Conservation (phyloP, 164 flowering plant species). For the Tetrastigma voinierianum region DNA sequence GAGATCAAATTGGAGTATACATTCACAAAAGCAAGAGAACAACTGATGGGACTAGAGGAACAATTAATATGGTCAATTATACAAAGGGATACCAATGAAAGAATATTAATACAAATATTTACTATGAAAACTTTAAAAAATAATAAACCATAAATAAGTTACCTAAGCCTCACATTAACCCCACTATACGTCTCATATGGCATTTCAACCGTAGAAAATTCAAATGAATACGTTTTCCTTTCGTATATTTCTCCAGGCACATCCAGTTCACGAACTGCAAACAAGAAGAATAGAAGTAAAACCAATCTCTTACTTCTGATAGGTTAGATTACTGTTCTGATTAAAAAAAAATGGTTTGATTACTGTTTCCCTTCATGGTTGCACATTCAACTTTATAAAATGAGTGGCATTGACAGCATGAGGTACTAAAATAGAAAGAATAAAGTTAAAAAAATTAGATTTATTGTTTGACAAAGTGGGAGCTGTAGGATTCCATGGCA, state of each 20-base stretch:
- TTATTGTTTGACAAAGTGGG: background rate
- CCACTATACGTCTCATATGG: constrained; percentile 96
- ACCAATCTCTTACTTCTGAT: background rate
- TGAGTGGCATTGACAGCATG: background rate
- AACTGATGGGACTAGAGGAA: background rate
- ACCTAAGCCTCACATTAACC: constrained; percentile 96
- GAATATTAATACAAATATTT: background rate
- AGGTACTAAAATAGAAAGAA: background rate
- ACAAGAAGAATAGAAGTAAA: constrained; percentile 9
- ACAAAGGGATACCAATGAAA: no score
- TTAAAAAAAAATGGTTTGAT: no score
- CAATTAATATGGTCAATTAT: background rate
- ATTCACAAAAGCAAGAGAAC: background rate
- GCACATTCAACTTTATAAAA: background rate
- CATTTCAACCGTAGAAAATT: constrained; percentile 98
- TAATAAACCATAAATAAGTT: constrained; percentile 5
- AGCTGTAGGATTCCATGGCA: no score
- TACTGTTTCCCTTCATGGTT: background rate
- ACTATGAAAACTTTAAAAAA: background rate
- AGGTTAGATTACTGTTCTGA: background rate
- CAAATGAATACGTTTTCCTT: constrained; percentile 87
- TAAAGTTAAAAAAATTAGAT: constrained; percentile 1
- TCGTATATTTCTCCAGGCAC: constrained; percentile 98
- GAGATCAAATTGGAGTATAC: constrained; percentile 1
- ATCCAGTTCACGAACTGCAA: constrained; percentile 91